Evolutionary conservation across 164 flowering plant species (phyloP), one percentile per base, ranked within the genome.

Genomic region (Houttuynia cordata): DNA sequence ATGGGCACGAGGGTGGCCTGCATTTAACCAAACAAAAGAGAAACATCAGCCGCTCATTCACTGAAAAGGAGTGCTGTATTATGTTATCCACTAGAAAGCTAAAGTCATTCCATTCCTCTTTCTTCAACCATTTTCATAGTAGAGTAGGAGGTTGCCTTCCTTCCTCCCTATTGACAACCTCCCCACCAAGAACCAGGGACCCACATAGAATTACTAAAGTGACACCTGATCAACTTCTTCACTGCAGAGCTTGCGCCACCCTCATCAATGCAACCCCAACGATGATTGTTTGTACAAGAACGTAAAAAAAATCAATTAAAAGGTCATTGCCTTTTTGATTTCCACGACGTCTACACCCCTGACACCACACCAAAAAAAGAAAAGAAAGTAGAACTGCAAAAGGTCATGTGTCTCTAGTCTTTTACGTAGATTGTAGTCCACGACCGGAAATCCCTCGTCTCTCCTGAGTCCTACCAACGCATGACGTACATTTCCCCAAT

Each of bases 381-480:
- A 56, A 24, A 24, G n/a, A 56, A 18, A 13, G 4, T 4, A 10
- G 59, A 0, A 34, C n/a, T 19, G 17, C 59, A 57, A 37, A 57
- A 57, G 40, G 20, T 21, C 4, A 14, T 9, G 20, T 24, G 57
- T 57, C 59, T 37, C 12, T 42, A 10, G 49, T 42, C 49, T 42
- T 42, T 56, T 15, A 57, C 59, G 41, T 57, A 57, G 59, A 24
- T n/a, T 37, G 59, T 57, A 34, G 45, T 57, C 39, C 18, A 4
- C n/a, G n/a, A 19, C 30, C 19, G 25, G 12, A 21, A 52, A 52
- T 52, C 54, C 7, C 54, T 52, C 23, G 54, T n/a, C 54, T 30
- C 37, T 30, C 37, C 37, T 2, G 37, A 30, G 37, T 30, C 37
- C 37, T 30, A 30, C 37, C 37, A 30, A 30, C 37, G 37, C 37